Percentiles rank a stretch among this genome's conserved stretches.
Conservation (phyloP, 805 yeast genomes). For the Hanseniaspora vineae region DNA sequence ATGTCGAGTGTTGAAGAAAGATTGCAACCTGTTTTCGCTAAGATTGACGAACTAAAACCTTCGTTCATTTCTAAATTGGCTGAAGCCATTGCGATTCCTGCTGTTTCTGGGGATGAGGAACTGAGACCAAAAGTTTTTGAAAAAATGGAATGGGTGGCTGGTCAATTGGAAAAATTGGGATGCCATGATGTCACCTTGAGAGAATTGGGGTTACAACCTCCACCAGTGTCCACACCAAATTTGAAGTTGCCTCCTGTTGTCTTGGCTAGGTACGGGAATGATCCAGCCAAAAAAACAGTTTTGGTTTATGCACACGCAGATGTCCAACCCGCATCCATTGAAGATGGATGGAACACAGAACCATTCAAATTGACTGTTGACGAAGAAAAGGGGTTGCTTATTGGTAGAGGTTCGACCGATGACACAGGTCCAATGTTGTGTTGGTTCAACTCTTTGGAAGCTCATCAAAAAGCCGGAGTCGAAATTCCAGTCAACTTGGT, state of each 20-base stretch:
- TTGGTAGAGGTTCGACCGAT: conserved; percentile 93
- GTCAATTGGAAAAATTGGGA: conserved; percentile 59
- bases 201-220: conserved; percentile 82
- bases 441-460: conserved; percentile 88
- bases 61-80: conserved; percentile 57
- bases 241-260: conserved; percentile 87
- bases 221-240: conserved; percentile 59
- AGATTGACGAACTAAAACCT: conserved; percentile 66
- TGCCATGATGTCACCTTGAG: conserved; percentile 72
- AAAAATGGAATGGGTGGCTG: conserved; percentile 73
- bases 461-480: conserved; percentile 71
- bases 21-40: conserved; percentile 25
- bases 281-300: conserved; percentile 61
- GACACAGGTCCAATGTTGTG: conserved; percentile 98
- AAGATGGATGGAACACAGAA: conserved; percentile 93
- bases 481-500: conserved; percentile 90
- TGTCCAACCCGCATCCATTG: conserved; percentile 87
- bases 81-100: conserved; percentile 86
- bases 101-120: conserved; percentile 84
- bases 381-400: conserved; percentile 55
- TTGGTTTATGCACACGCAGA: conserved; percentile 95
- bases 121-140: conserved; percentile 80
- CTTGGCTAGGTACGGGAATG: conserved; percentile 75
- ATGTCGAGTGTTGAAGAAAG: conserved; percentile 3
- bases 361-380: conserved; percentile 62